These are phyloP conservation scores for Funneliformis caledonium DNA, from an alignment of 371 early-diverging fungal species.

Conservation along the genomic window DNA sequence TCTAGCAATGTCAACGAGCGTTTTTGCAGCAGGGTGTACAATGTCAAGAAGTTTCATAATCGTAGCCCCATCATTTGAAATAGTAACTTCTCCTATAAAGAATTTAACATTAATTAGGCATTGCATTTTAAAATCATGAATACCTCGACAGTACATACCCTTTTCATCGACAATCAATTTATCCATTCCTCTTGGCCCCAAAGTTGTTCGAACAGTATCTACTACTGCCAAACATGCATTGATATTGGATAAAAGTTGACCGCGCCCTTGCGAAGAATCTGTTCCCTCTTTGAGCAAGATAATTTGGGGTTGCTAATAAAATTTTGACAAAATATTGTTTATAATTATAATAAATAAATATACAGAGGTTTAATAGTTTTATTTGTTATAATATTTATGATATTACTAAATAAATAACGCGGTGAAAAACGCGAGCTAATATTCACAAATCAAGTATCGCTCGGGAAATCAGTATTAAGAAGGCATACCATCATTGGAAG, in stretches of 20 bases:
- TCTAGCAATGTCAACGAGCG: conserved; percentile 97
- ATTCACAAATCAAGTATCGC: too few species aligned
- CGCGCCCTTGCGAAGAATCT: conserved; percentile 98
- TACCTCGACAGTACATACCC: conserved; percentile 55
- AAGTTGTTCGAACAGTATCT: conserved; percentile 95
- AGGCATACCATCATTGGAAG: conserved; percentile 8
- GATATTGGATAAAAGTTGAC: conserved; percentile 98
- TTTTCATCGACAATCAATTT: conserved; percentile 97
- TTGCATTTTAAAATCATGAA: background rate
- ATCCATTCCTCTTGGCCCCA: conserved; percentile 99
- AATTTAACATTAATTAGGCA: background rate
- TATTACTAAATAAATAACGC: too few species aligned
- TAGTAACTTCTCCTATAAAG: conserved; percentile 82
- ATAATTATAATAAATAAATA: too few species aligned
- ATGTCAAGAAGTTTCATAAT: conserved; percentile 98
- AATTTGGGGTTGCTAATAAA: conserved; percentile 92
- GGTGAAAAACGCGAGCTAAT: background rate
- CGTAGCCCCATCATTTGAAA: conserved; percentile 99
- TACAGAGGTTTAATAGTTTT: too few species aligned
- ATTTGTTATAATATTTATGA: too few species aligned
- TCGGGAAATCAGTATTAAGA: background rate
- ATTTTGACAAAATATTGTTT: background rate
- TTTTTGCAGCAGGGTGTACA: conserved; percentile 99
- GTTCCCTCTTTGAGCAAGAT: conserved; percentile 99
- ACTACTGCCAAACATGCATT: conserved; percentile 95